Evolutionary conservation across 1,139 yeast genomes (phyloP).

Genomic region (Candida neerlandica): DNA sequence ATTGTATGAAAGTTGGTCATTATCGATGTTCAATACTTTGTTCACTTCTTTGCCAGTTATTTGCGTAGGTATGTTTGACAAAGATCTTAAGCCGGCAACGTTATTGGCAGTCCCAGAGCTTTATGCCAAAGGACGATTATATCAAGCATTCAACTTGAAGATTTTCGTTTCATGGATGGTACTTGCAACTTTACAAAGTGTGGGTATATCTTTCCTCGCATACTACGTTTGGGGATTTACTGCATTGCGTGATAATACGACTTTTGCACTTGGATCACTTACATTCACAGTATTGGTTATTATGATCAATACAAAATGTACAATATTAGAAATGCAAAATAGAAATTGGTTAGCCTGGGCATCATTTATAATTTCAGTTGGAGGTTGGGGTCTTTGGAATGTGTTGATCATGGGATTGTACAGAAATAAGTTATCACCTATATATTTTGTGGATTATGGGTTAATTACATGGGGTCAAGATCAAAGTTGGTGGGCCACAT

Average conservation of each 20-base stretch:
- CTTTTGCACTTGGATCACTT: slow-evolving; percentile 80
- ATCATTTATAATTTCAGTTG: slow-evolving; percentile 70
- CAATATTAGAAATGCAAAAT: slow-evolving; percentile 81
- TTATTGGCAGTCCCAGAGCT: slow-evolving; percentile 90
- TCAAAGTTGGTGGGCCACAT: slow-evolving; percentile 81
- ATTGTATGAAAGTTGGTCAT: slow-evolving; percentile 91
- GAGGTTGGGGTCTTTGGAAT: slow-evolving; percentile 91
- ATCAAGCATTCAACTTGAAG: slow-evolving; percentile 70
- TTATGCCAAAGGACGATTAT: slow-evolving; percentile 74
- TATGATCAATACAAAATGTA: slow-evolving; percentile 76
- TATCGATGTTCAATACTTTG: slow-evolving; percentile 94
- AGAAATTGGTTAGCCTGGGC: slow-evolving; percentile 73
- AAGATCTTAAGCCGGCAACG: slow-evolving; percentile 86
- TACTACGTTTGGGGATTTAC: slow-evolving; percentile 70
- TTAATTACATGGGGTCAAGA: slow-evolving; percentile 78
- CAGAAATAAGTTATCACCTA: slow-evolving; percentile 56
- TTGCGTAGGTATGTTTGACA: slow-evolving; percentile 94
- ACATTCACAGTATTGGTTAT: slow-evolving; percentile 72
- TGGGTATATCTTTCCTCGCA: slow-evolving; percentile 67
- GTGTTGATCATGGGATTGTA: slow-evolving; percentile 72
- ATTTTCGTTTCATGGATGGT: slow-evolving; percentile 80
- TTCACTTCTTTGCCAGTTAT: slow-evolving; percentile 92
- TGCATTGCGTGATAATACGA: slow-evolving; percentile 68
- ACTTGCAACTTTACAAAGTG: slow-evolving; percentile 73
- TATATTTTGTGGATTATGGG: slow-evolving; percentile 75